phyloP scores from a whole-genome alignment of 805 yeast species.

The Naumovozyma baii region DNA sequence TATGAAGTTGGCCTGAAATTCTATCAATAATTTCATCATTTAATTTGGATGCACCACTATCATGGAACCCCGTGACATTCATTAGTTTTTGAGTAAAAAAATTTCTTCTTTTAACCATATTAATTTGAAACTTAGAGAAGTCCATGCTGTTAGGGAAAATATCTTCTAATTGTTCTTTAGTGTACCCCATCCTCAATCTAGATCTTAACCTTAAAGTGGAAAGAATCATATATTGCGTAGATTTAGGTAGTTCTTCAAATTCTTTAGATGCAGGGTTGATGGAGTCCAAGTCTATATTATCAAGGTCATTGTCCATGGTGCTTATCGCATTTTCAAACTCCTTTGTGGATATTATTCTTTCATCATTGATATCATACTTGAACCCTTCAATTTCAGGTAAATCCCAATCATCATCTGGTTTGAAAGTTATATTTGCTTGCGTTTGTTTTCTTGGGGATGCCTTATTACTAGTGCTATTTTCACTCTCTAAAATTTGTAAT shows the following conservation, averaged over 20 bases:
- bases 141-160: slow-evolving; percentile 81
- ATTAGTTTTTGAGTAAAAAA: slow-evolving; percentile 79
- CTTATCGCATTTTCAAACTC: slow-evolving; percentile 55
- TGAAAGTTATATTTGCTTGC: slow-evolving; percentile 30
- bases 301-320: slow-evolving; percentile 46
- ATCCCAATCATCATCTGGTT: slow-evolving; percentile 69
- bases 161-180: slow-evolving; percentile 75
- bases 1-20: slow-evolving; percentile 74
- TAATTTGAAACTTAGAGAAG: slow-evolving; percentile 85
- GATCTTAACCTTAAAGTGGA: slow-evolving; percentile 77
- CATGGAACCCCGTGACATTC: slow-evolving; percentile 74
- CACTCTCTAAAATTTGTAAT: slow-evolving; percentile 53
- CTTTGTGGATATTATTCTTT: slow-evolving; percentile 62
- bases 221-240: slow-evolving; percentile 80
- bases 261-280: slow-evolving; percentile 79
- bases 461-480: slow-evolving; percentile 3
- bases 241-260: slow-evolving; percentile 65
- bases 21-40: slow-evolving; percentile 34
- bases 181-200: slow-evolving; percentile 87
- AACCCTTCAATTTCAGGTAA: slow-evolving; percentile 61
- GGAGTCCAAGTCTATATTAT: slow-evolving; percentile 56
- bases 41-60: slow-evolving; percentile 31
- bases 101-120: slow-evolving; percentile 86
- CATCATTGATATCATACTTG: slow-evolving; percentile 46
- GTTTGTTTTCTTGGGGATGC: background rate